Evolutionary conservation across 805 yeast genomes (phyloP).

Genomic region (Starmerella etchellsii): DNA sequence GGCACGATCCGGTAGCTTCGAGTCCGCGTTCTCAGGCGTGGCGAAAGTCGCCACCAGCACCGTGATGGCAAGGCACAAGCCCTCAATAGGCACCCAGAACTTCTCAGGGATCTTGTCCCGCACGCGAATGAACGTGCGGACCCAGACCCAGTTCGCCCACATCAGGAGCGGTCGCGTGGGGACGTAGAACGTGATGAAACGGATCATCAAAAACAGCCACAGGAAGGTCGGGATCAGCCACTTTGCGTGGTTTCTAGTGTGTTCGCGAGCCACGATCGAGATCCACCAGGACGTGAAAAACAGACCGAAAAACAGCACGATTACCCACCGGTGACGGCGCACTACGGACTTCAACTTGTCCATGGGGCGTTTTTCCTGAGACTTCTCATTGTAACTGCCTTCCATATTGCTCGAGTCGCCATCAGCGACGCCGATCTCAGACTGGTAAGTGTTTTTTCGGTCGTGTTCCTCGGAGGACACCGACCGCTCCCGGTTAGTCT

Average conservation of each 20-base stretch:
- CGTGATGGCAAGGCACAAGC: slow-evolving; percentile 34
- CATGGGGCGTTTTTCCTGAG: slow-evolving; percentile 2
- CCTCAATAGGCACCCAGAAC: slow-evolving; percentile 35
- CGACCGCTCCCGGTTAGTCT: neutral
- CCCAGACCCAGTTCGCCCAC: slow-evolving; percentile 26
- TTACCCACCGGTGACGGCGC: slow-evolving; percentile 21
- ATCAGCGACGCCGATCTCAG: slow-evolving; percentile 26
- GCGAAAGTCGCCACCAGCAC: slow-evolving; percentile 44
- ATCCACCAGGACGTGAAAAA: slow-evolving; percentile 48
- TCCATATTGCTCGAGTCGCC: slow-evolving; percentile 1
- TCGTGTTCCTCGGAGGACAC: neutral
- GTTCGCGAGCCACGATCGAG: slow-evolving; percentile 38
- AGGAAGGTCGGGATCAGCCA: slow-evolving; percentile 50
- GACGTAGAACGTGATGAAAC: slow-evolving; percentile 40
- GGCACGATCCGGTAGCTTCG: slow-evolving; percentile 40
- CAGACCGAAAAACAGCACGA: slow-evolving; percentile 26
- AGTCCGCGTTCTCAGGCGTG: slow-evolving; percentile 34
- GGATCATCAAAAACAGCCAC: slow-evolving; percentile 38
- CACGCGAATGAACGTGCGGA: slow-evolving; percentile 22
- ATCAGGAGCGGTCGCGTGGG: slow-evolving; percentile 27
- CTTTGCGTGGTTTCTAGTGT: slow-evolving; percentile 31
- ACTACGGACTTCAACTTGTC: slow-evolving; percentile 2
- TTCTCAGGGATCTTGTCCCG: slow-evolving; percentile 31
- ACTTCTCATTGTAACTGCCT: neutral
- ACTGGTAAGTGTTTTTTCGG: slow-evolving; percentile 26